Evolutionary conservation across 2,329 filamentous ascomycete genomes (phyloP), one percentile per base, ranked within the genome.

Genomic region (Mollisiaceae sp.): DNA sequence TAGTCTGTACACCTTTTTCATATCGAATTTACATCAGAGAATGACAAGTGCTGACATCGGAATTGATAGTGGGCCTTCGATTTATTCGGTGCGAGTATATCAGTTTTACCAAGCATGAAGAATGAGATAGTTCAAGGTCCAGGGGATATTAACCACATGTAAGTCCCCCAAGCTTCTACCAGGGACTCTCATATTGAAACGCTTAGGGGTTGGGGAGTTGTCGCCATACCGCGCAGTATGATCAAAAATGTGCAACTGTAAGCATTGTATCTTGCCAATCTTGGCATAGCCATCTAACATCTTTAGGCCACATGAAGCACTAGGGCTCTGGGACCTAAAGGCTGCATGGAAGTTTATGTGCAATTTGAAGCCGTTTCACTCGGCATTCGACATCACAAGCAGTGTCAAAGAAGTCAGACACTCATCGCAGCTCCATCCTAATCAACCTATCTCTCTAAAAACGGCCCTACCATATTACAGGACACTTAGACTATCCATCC

Each of bases 201-300:
- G 11, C 14, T 38, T 24, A 73, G 69, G 69, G 72, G 72, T 11
- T 75, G 74, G 74, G 73, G 73, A 2, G 67, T 74, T 18, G 24
- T 74, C 12, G 64, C 69, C 35, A 60, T 76, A 35, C 72, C 70
- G 20, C 38, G 66, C n/a, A 36, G 50, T 9, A 65, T 63, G 45
- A 74, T 75, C 52, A 71, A 66, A 60, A 32, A 59, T 14, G 65
- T 55, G 6, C 61, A 39, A 57, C 56, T 64, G 62, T 60, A 67
- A 63, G 67, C 68, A 35, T 57, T 65, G 11, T 32, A 6, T 8
- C 4, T 45, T 18, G 22, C 24, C 36, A 20, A 20, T 50, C 24
- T 18, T 63, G 15, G 12, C 36, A 20, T 43, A n/a, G 11, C 24
- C 8, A 6, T 12, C 22, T 63, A 56, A 63, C 43, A 64, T 60